Conservation (phyloP, 2,329 filamentous ascomycete genomes). For the Penicillium sp. region DNA sequence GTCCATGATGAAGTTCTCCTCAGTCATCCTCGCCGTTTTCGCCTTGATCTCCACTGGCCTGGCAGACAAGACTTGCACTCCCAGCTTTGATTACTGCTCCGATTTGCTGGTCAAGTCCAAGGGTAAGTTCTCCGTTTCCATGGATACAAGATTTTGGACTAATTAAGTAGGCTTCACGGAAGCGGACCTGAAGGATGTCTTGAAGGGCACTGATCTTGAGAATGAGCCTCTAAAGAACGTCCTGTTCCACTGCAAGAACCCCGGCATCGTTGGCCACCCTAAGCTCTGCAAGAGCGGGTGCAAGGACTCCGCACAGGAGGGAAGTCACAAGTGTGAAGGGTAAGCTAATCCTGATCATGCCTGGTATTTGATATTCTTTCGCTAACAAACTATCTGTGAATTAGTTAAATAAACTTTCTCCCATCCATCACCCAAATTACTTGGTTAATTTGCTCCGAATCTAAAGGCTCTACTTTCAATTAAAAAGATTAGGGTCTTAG, state of each 20-base stretch:
- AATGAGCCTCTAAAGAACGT: conserved; percentile 28
- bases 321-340: conserved; percentile 27
- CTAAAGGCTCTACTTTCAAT: too few relatives aligned
- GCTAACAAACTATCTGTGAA: background rate
- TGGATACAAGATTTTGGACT: background rate
- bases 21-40: conserved; percentile 19
- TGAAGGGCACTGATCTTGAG: conserved; percentile 29
- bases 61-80: conserved; percentile 32
- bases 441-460: too few relatives aligned
- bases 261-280: conserved; percentile 32
- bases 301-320: conserved; percentile 25
- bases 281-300: conserved; percentile 33
- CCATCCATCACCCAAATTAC: too few relatives aligned
- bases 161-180: conserved; percentile 27
- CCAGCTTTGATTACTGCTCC: conserved; percentile 38
- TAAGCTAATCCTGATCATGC: conserved; percentile 2
- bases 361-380: background rate
- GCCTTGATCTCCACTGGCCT: conserved; percentile 20
- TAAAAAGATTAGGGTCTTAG: background rate
- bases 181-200: conserved; percentile 25
- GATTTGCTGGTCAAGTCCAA: conserved; percentile 28
- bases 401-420: background rate
- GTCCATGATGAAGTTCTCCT: conserved; percentile 26
- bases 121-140: conserved; percentile 17
- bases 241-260: conserved; percentile 38